Percentiles rank a stretch among this genome's conserved stretches.
These are phyloP conservation scores for Phytophthora ohioensis DNA, from an alignment of 352 stramenopile genomes.

Conservation along the genomic window DNA sequence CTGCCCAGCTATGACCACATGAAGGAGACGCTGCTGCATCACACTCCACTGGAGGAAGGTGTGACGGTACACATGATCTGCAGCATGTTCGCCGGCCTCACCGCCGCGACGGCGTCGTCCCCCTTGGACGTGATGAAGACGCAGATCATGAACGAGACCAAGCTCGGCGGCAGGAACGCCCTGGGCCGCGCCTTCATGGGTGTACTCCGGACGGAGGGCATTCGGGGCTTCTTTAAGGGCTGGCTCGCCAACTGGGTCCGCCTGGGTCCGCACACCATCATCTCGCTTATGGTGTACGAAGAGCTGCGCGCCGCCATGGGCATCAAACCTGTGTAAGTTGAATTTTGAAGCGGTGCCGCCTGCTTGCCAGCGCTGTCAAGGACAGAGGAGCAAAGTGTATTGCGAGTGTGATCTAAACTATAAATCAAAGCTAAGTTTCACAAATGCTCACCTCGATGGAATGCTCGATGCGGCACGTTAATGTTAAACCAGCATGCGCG, in stretches of 20 bases:
- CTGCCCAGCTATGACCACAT: conserved; percentile 85
- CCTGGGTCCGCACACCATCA: conserved; percentile 78
- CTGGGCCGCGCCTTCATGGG: conserved; percentile 64
- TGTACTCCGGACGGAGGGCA: conserved; percentile 61
- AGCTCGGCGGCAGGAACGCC: conserved; percentile 44
- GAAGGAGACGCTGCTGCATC: conserved; percentile 72
- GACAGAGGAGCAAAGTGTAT: neutral
- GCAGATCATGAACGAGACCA: conserved; percentile 84
- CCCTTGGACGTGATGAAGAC: conserved; percentile 88
- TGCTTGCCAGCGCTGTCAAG: neutral
- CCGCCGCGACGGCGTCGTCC: conserved; percentile 71
- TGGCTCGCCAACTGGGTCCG: conserved; percentile 82
- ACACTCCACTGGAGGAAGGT: conserved; percentile 60
- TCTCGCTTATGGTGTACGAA: conserved; percentile 82
- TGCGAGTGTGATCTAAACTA: neutral
- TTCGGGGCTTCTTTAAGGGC: conserved; percentile 82
- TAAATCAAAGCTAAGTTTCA: neutral
- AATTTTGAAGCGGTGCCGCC: neutral
- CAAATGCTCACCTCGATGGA: neutral
- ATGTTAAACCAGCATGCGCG: conserved; percentile 5
- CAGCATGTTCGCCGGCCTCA: conserved; percentile 80
- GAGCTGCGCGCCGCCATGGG: conserved; percentile 62
- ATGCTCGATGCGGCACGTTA: neutral
- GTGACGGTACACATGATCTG: conserved; percentile 70
- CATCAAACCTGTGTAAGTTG: conserved; percentile 60